Conservation (phyloP, 305 asterid genomes). For the Fraxinus ornus region DNA sequence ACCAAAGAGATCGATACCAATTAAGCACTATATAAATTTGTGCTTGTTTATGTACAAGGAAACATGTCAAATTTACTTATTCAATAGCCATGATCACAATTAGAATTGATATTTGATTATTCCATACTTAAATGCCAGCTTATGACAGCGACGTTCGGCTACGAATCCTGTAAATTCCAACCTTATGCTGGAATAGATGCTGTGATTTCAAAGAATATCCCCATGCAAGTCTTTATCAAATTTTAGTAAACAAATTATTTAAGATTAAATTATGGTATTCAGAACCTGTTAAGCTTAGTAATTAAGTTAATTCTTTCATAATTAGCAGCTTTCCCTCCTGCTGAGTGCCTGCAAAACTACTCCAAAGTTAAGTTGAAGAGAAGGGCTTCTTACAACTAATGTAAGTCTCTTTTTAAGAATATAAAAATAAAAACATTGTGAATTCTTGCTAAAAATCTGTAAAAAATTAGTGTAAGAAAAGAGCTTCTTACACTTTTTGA, state of each 20-base stretch:
- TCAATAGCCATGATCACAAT: not conserved
- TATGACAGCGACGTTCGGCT: not conserved
- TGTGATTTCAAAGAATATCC: conserved; percentile 23
- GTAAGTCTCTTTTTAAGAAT: conserved; percentile 2
- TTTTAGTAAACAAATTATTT: not conserved
- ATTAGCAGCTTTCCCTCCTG: not conserved
- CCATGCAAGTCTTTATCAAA: conserved; percentile 13
- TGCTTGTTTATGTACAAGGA: not conserved
- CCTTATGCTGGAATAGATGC: not conserved
- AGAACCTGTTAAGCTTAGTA: not conserved
- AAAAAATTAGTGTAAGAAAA: not conserved
- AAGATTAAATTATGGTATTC: not conserved
- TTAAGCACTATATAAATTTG: no score
- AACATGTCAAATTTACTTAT: no score
- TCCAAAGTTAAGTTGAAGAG: conserved; percentile 3
- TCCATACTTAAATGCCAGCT: not conserved
- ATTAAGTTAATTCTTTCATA: not conserved
- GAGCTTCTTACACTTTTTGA: not conserved
- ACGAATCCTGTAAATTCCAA: not conserved
- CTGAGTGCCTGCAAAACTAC: not conserved
- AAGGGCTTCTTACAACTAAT: conserved; percentile 11
- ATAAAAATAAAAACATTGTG: not conserved
- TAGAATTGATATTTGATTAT: not conserved
- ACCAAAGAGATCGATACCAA: no score
- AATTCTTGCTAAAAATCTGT: not conserved